Conservation (phyloP, 495 filamentous ascomycete genomes). For the Penicillium canariense region DNA sequence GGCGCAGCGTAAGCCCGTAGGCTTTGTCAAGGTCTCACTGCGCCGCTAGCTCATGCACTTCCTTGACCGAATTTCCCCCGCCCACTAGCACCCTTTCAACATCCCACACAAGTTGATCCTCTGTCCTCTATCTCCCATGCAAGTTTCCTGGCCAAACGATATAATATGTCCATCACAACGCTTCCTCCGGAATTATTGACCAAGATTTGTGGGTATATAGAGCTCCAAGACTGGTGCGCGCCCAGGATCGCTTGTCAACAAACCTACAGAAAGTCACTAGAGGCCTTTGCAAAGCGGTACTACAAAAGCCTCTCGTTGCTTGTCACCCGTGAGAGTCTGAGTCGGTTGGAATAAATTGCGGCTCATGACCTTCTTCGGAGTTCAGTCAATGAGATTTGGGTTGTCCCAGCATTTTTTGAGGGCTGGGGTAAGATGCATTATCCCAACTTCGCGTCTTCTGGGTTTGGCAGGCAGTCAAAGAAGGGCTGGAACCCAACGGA, state of each 20-base stretch:
- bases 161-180: constrained; percentile 5
- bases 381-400: constrained; percentile 3
- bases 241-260: constrained; percentile 4
- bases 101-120: too few species aligned
- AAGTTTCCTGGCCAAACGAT: too few species aligned
- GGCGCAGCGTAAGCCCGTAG: too few species aligned
- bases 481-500: background rate
- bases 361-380: background rate
- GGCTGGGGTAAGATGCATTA: background rate
- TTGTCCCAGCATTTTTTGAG: constrained; percentile 3
- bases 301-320: constrained; percentile 2
- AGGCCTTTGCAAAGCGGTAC: constrained; percentile 7
- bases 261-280: constrained; percentile 2
- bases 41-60: too few species aligned
- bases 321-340: constrained; percentile 6
- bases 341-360: constrained; percentile 1
- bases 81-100: too few species aligned
- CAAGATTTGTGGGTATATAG: constrained; percentile 3
- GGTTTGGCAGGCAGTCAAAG: too few species aligned
- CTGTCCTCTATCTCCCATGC: too few species aligned
- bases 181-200: constrained; percentile 6
- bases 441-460: background rate
- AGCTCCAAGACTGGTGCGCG: constrained; percentile 6
- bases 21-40: too few species aligned
- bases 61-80: too few species aligned